These are phyloP conservation scores for Arthromyces matolae DNA, from an alignment of 768 basidiomycete species.

Conservation along the genomic window DNA sequence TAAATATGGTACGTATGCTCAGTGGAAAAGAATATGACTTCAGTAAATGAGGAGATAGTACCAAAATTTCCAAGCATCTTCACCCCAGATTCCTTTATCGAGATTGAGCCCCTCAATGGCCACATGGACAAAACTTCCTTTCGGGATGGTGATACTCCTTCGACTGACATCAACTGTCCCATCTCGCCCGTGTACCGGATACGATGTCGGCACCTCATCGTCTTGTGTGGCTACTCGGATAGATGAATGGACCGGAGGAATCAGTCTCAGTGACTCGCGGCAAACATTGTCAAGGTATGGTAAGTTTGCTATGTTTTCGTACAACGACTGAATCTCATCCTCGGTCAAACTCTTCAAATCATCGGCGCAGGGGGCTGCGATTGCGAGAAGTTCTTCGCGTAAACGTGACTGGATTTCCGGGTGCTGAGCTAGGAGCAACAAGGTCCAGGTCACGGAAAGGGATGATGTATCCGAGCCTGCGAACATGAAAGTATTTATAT, in stretches of 20 bases:
- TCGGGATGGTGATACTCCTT: slow-evolving; percentile 48
- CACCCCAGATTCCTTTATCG: slow-evolving; percentile 75
- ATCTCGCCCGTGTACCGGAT: slow-evolving; percentile 52
- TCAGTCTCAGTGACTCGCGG: slow-evolving; percentile 71
- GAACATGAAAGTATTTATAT: slow-evolving; percentile 87
- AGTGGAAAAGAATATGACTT: no score
- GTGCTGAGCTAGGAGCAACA: slow-evolving; percentile 69
- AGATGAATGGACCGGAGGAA: slow-evolving; percentile 80
- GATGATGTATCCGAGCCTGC: slow-evolving; percentile 88
- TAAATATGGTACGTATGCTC: no score
- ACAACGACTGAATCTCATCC: slow-evolving; percentile 65
- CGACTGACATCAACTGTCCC: slow-evolving; percentile 39
- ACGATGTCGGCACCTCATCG: slow-evolving; percentile 71
- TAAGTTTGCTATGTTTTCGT: slow-evolving; percentile 52
- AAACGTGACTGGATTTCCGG: slow-evolving; percentile 66
- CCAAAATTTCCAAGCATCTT: slow-evolving; percentile 80
- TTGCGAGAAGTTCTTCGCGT: slow-evolving; percentile 57
- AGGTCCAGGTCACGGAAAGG: slow-evolving; percentile 78
- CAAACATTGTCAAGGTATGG: slow-evolving; percentile 75
- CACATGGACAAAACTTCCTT: slow-evolving; percentile 74
- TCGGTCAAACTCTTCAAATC: slow-evolving; percentile 45
- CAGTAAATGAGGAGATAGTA: slow-evolving; percentile 24
- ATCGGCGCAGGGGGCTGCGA: slow-evolving; percentile 35
- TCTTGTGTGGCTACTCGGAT: slow-evolving; percentile 74
- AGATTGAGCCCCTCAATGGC: slow-evolving; percentile 79